phyloP scores from a whole-genome alignment of 306 rosid species.

The Gastrolobium bilobum region DNA sequence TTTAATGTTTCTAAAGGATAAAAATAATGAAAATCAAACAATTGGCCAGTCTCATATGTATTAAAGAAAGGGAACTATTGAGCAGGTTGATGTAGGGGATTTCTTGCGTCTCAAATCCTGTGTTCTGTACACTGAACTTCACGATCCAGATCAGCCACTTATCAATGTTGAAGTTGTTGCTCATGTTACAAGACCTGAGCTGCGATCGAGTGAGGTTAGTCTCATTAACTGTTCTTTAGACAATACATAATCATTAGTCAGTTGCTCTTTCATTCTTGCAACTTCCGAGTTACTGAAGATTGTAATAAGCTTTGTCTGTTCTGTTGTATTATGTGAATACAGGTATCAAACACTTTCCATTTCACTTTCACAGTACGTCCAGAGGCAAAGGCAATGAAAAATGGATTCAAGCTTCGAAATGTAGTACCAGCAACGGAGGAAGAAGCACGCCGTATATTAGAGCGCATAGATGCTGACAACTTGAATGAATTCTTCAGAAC shows the following conservation, averaged over 20 bases:
- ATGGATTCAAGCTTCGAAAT: slow-evolving; percentile 66
- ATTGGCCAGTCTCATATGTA: not conserved
- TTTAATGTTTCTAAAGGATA: not conserved
- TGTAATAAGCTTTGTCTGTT: slow-evolving; percentile 11
- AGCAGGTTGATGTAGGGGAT: slow-evolving; percentile 97
- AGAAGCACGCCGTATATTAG: slow-evolving; percentile 85
- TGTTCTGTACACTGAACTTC: slow-evolving; percentile 78
- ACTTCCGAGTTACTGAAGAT: slow-evolving; percentile 15
- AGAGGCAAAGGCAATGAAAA: slow-evolving; percentile 74
- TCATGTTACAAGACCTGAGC: slow-evolving; percentile 93
- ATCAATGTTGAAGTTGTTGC: slow-evolving; percentile 97
- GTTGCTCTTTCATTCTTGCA: slow-evolving; percentile 1
- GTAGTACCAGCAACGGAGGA: slow-evolving; percentile 98
- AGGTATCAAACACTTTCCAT: slow-evolving; percentile 88
- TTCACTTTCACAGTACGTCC: slow-evolving; percentile 90
- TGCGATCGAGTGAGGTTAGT: slow-evolving; percentile 88
- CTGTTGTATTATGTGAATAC: slow-evolving; percentile 3
- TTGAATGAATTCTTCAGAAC: slow-evolving; percentile 49
- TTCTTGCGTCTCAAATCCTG: slow-evolving; percentile 92
- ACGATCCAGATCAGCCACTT: slow-evolving; percentile 84
- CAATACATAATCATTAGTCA: not conserved
- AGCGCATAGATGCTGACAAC: slow-evolving; percentile 84
- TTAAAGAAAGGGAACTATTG: slow-evolving; percentile 25
- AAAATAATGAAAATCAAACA: not conserved
- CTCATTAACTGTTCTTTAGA: slow-evolving; percentile 20